Base-by-base conservation (phyloP, 805 yeast species). In the Candida caryicola region DNA sequence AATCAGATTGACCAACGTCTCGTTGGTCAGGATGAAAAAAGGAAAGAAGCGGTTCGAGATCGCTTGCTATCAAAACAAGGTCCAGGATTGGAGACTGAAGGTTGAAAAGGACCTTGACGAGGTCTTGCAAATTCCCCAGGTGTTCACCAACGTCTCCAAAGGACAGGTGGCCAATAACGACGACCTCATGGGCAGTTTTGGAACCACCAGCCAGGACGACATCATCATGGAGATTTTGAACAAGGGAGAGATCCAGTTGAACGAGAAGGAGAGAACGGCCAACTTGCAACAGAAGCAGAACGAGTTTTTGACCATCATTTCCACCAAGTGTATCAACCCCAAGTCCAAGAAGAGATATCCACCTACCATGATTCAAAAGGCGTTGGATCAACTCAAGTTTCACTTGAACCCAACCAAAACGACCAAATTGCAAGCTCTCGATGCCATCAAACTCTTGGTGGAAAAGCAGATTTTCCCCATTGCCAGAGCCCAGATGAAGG, bases 41-140 rank as follows among this genome's bases (percentile, higher is more conserved):
- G 96, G 90, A 29, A 88, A 87, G 57, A 86, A 87, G 61, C 71
- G 96, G 47, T 93, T 89, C 52, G 99, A 93, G 62, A 76, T 93
- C 31, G 98, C 98, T 0, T 93, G 99, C 56, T 93, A 93, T 60
- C 96, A 87, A 55, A 93, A 93, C 54, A 93, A 93, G 57, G 96
- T 93, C 4, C 98, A 91, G 59, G 99, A 93, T 60, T 93, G 89
- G 79, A 73, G 97, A 50, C 75, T 77, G 44, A 85, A 84, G 41
- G 80, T 86, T 5, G 99, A 93, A 55, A 91, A 87, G 50, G 96
- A 93, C 57, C 60, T 93, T 6, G 98, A 93, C 64, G 99, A 93
- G 57, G 99, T 93, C 2, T 69, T 93, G 26, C 99, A 93, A 59
- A 88, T 93, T 37, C 96, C 89, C n/a, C 96, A 85, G 59, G 95